Base-by-base conservation (phyloP, 441 rosid species). In the Erodium moschatum region DNA sequence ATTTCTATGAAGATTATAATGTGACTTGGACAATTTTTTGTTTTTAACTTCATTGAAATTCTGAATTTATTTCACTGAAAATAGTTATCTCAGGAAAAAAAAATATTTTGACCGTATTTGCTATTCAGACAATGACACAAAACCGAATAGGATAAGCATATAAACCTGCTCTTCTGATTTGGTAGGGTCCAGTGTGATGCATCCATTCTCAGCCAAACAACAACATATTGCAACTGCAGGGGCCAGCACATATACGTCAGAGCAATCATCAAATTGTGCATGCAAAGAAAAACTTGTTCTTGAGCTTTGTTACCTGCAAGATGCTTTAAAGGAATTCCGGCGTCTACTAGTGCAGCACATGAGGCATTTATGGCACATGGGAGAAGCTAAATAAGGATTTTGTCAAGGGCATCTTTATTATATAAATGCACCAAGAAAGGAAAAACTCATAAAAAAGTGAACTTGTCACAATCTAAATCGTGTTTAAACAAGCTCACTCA, bases 261-360 rank as follows among this genome's bases (percentile, higher is more conserved):
- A 24, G 69, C 8, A 50, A 19, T 67, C 16, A 19, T 18, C 50
- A 66, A 71, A 70, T 13, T 20, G 50, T 48, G 24, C 12, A 64
- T 71, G 65, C 64, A 27, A 66, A 69, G 63, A 24, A 24, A 24
- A 70, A 21, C 64, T 3, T 24, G 65, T 9, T 20, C 16, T 1
- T 44, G 74, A 69, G 65, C 64, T 20, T 65, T 68, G 73, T 73
- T 79, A 91, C 96, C 90, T 20, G 96, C 89, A n/a, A 93, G 96
- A 87, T 91, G 93, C 86, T 85, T 89, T 89, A 91, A 73, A 74
- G 96, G 91, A 71, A 93, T 89, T 77, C 97, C 98, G 13, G 98
- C 98, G 40, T 91, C 98, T 12, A 93, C 89, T 72, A 93, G 95
- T 40, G 98, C 98, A 77, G 91, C 88, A 78, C 96, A 91, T 20